Evolutionary conservation across 2,329 filamentous ascomycete genomes (phyloP), one percentile per base, ranked within the genome.

Genomic region (Seiridium cupressi): DNA sequence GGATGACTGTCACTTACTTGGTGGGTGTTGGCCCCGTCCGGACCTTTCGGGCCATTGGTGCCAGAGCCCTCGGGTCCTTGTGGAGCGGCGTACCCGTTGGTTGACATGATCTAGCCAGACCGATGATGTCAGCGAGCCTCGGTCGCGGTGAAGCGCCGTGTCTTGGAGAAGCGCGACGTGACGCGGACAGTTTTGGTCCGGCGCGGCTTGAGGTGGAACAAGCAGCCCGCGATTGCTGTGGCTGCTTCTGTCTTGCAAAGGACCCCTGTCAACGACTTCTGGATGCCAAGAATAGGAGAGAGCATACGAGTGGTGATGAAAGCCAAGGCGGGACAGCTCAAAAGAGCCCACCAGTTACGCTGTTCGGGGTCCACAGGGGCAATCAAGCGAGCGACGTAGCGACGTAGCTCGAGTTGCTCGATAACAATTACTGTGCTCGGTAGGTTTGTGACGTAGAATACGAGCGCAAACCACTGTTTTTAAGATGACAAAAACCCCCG

Each of bases 61-160:
- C 46, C 36, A n/a, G 55, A 13, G 8, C 13, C 10, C 18, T 18
- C 47, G 55, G 55, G 44, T 49, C 34, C 55, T 34, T 35, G 55
- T 49, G 44, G 47, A 58, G 56, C 56, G 35, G 34, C 46, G 42
- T 34, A 26, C 38, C 48, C 57, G 57, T 44, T 54, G 48, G 57
- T 54, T 26, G 57, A 59, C 57, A 59, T 59, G 48, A 18, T 54
- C 38, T 11, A 42, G 31, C 11, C 42, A 35, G 11, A 40, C 36
- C 48, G 26, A 59, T 59, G 57, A 59, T 59, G 57, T 59, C 57
- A 59, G 57, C 32, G 13, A 53, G 18, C 26, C 46, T 32, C n/a
- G 10, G 10, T 32, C 31, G n/a, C n/a, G 49, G 32, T 9, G 8
- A 57, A 18, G 26, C 54, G 40, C 54, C 40, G 13, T 47, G 42